Evolutionary conservation across 2,329 filamentous ascomycete genomes (phyloP), one percentile per base, ranked within the genome.

Genomic region (Ascochyta koolunga): DNA sequence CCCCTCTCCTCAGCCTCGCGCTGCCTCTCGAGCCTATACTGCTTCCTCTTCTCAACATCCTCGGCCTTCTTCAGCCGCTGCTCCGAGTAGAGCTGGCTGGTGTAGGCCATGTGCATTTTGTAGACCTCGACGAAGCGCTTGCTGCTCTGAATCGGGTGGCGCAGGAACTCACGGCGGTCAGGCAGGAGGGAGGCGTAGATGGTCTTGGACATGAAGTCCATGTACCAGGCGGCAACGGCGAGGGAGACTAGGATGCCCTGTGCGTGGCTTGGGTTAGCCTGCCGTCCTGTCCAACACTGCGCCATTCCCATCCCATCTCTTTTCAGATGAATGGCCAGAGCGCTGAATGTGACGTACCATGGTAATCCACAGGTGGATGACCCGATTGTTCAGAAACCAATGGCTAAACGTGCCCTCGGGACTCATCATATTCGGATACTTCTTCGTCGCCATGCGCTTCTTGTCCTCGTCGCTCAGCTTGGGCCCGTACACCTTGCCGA

Each of bases 361-460:
- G 2, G 90, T 90, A 72, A 99, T 93, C 74, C 84, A 89, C 24
- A 91, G 75, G 76, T 99, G 93, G 51, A 98, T 84, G 50, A 79
- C 78, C 54, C 84, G 83, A 72, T 86, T 93, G 63, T 90, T 87
- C 72, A 96, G 81, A 75, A 98, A 93, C 85, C 89, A 93, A 75
- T 93, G 84, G 77, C 90, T 83, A 76, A 91, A 91, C 0, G 89
- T 90, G 5, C 91, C 91, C 70, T 89, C 82, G 0, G 92, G 87
- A 40, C 93, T 89, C 82, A 96, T 92, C 83, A 96, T 87, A 65
- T 93, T 88, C 1, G 95, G 95, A 73, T 98, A 98, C 60, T 89
- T 80, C 74, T 85, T 89, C 60, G 77, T 83, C 62, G 80, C 82
- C 79, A 91, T 91, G 56, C 82, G 83, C 58, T 83, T 78, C 44